Evolutionary conservation across 83 land plant species (phyloP).

Genomic region (Larix sibirica): DNA sequence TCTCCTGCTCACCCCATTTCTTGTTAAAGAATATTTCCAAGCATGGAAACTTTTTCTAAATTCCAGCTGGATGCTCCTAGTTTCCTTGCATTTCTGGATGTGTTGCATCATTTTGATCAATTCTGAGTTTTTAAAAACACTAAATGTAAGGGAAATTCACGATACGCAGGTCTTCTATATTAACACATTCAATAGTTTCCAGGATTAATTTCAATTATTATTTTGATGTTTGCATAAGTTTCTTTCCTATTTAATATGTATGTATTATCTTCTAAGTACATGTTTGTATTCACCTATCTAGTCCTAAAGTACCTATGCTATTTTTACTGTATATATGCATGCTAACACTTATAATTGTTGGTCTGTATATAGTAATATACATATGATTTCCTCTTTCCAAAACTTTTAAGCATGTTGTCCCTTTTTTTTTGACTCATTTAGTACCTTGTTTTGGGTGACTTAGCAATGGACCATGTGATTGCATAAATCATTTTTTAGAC

Average conservation of each 20-base stretch:
- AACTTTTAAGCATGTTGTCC: background rate
- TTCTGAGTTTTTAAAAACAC: background rate
- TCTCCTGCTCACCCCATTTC: background rate
- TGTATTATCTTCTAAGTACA: background rate
- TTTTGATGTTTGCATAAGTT: too few relatives aligned
- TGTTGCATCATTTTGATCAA: too few relatives aligned
- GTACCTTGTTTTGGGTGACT: background rate
- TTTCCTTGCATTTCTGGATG: background rate
- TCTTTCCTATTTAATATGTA: too few relatives aligned
- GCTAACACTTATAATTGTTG: background rate
- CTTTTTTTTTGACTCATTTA: too few relatives aligned
- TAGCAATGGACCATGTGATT: background rate
- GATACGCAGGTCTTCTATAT: too few relatives aligned
- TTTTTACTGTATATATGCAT: background rate
- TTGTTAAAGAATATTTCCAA: background rate
- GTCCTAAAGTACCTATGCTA: background rate
- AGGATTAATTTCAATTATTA: too few relatives aligned
- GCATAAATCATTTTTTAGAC: background rate
- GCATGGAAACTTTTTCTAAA: background rate
- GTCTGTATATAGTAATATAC: background rate
- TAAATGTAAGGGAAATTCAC: background rate
- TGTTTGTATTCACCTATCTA: background rate
- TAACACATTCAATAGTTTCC: too few relatives aligned
- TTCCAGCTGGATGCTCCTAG: background rate
- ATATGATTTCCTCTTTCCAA: background rate